phyloP scores from a whole-genome alignment of 163 green algal species.

The Chlorella variabilis region DNA sequence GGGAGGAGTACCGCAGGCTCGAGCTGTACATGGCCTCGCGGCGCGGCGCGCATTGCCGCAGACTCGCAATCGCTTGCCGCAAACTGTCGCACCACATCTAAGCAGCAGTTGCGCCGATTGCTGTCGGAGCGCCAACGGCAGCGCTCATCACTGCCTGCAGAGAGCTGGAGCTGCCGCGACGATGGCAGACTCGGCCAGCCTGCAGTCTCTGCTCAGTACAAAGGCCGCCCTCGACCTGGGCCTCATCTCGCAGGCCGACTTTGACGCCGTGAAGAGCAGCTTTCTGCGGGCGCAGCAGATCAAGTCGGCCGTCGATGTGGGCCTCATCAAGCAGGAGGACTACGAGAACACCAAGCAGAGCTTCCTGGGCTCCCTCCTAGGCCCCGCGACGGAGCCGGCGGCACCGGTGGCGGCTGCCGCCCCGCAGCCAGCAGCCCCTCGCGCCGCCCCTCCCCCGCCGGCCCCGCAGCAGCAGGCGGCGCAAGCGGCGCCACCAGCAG shows the following conservation, averaged over 20 bases:
- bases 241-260: slow-evolving; percentile 77
- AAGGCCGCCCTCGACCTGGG: slow-evolving; percentile 83
- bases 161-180: too few relatives aligned
- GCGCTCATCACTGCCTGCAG: too few relatives aligned
- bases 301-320: slow-evolving; percentile 78
- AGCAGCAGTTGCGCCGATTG: too few relatives aligned
- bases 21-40: too few relatives aligned
- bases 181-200: slow-evolving; percentile 33
- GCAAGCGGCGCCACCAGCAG: background rate
- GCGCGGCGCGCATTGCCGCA: too few relatives aligned
- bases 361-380: slow-evolving; percentile 39
- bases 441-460: too few relatives aligned
- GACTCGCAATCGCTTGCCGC: too few relatives aligned
- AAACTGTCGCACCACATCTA: too few relatives aligned
- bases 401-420: too few relatives aligned
- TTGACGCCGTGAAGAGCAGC: slow-evolving; percentile 67
- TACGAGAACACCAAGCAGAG: slow-evolving; percentile 70
- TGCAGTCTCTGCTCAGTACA: slow-evolving; percentile 71
- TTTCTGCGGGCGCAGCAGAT: slow-evolving; percentile 74
- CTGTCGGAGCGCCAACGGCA: too few relatives aligned
- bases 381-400: background rate
- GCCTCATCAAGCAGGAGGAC: slow-evolving; percentile 75
- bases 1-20: too few relatives aligned
- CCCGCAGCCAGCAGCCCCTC: too few relatives aligned
- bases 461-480: background rate